Evolutionary conservation across 2,329 filamentous ascomycete genomes (phyloP), one percentile per base, ranked within the genome.

Genomic region (Gaeumannomyces tritici): DNA sequence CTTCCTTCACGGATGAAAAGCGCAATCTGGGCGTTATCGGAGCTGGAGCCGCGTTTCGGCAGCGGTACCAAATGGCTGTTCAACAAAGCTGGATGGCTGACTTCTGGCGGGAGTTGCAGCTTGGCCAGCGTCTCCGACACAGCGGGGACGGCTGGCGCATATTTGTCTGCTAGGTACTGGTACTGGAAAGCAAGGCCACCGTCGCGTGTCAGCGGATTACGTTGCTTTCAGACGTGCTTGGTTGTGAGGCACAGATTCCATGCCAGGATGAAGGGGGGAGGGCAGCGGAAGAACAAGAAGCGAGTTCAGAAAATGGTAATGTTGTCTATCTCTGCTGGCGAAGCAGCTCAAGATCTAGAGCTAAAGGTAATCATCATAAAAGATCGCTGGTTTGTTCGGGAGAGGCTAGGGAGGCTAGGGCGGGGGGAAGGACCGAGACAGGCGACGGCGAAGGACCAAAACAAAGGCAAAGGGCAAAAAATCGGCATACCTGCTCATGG

Each of bases 291-390:
- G 55, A 63, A 63, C 62, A 57, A 57, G 61, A 66, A 70, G 62
- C 67, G 60, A 51, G 28, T 51, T 79, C 77, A 78, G 77, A 73
- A 70, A 72, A 69, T 77, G 73, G 69, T 74, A 71, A 73, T 65
- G 67, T 73, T 84, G 75, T 89, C 86, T 79, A 81, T 89, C 88
- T 84, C 75, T 71, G 79, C 78, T 80, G 78, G 79, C 74, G 66
- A 70, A 72, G 81, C 78, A 83, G 81, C 86, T 90, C 82, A 81
- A 88, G 88, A 89, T 91, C 89, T 91, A 91, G 89, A 91, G 89
- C 89, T 91, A 90, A 89, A 73, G 72, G 70, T 70, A 71, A 67
- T 77, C 75, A 78, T 80, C 78, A 80, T 77, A 67, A 70, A 64
- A 64, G 65, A 59, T 65, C 66, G 64, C 29, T 59, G 57, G 61